phyloP scores from a whole-genome alignment of 176 grass and related monocot species.

The Oryza glumipatula region DNA sequence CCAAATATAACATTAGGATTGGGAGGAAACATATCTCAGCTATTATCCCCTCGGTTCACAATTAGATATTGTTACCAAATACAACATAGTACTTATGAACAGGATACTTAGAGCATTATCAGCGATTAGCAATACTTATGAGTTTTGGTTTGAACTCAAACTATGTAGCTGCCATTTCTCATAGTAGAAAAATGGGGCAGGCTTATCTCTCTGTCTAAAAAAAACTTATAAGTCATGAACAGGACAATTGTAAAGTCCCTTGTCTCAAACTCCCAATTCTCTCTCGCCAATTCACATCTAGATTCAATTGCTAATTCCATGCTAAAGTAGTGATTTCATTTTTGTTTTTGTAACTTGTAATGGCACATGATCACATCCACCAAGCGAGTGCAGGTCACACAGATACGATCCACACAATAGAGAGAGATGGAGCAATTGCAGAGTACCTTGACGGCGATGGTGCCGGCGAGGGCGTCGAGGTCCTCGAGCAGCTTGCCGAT shows the following conservation, averaged over 20 bases:
- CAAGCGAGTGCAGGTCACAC: neutral
- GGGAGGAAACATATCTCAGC: neutral
- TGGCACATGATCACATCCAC: neutral
- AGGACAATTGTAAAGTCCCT: too few species aligned
- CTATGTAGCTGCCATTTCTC: too few species aligned
- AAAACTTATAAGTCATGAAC: too few species aligned
- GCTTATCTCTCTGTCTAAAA: too few species aligned
- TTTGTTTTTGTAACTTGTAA: too few species aligned
- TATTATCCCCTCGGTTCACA: neutral
- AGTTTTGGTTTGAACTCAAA: too few species aligned
- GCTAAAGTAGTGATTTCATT: neutral
- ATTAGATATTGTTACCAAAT: neutral
- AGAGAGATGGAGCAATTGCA: neutral
- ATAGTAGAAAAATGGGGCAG: too few species aligned
- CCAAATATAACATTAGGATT: neutral
- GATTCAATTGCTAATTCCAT: neutral
- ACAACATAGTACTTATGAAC: neutral
- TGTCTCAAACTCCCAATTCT: too few species aligned
- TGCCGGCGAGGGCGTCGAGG: conserved; percentile 93
- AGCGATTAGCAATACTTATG: neutral
- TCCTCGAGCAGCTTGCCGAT: conserved; percentile 96
- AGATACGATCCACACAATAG: neutral
- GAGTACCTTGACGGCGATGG: conserved; percentile 86
- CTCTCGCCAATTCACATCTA: neutral
- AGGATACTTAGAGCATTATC: neutral